Evolutionary conservation across 2,329 filamentous ascomycete species (phyloP), one percentile per base, ranked within the genome.

Genomic region (Pseudopyricularia cyperi): DNA sequence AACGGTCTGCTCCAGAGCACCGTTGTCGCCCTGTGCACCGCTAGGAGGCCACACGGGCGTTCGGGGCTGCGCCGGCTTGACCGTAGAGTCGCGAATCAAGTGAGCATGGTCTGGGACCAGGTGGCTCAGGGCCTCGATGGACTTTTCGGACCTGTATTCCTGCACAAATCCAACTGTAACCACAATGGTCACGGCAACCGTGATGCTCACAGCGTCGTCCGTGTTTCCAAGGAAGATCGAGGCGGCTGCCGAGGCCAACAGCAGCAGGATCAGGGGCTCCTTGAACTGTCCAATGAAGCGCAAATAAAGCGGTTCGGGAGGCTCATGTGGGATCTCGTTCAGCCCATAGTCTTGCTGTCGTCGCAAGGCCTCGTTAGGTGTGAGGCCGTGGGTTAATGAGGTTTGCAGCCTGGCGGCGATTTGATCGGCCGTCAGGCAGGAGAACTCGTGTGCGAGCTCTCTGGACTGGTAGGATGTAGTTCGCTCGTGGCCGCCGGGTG

Each of bases 61-160:
- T 49, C 66, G 71, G 26, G 62, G 56, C 26, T 60, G 60, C 15
- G 62, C 54, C 5, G 63, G 54, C 35, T 64, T 69, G 46, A 66
- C 54, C 39, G 71, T 65, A 32, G 76, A 75, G 55, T 60, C 62
- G 33, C 94, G 83, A 55, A 98, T 88, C n/a, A 97, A 74, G 69
- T 98, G 90, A 30, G 94, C 93, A 65, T 90, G 89, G 65, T 97
- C 94, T 28, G 93, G 94, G 0, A 98, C 91, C 26, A 98, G 73
- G 60, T 93, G 88, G 63, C 87, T 96, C 59, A 98, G 73, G 19
- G 93, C 93, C 67, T 98, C 93, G 58, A 98, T 82, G 3, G 91
- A 97, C 68, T 98, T 94, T 65, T 98, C 93, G 7, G 93, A 97
- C 54, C 93, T 79, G 66, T 98, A 98, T 68, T 98, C 93, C 65